Conservation (phyloP, 2,329 filamentous ascomycete genomes). For the Balansia obtecta region DNA sequence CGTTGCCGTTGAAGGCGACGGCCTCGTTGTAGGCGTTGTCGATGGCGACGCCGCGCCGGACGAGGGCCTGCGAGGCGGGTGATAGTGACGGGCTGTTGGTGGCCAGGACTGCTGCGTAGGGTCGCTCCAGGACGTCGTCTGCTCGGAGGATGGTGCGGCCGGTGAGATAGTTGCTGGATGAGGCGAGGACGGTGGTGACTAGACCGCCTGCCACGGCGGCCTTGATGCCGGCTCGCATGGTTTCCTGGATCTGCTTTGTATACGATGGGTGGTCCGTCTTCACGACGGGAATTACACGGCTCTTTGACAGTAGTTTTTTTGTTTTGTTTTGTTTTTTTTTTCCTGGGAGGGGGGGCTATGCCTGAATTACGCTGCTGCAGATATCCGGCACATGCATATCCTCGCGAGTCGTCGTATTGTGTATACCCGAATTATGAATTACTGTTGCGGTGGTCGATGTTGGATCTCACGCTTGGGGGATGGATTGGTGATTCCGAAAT, state of each 20-base stretch:
- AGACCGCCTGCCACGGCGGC: slow-evolving; percentile 2
- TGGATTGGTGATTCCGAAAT: background rate
- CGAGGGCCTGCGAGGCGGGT: background rate
- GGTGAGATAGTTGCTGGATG: background rate
- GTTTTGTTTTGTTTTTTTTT: too few species aligned
- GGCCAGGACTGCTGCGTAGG: slow-evolving; percentile 1
- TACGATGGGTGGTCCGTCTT: background rate
- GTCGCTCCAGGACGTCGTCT: slow-evolving; percentile 5
- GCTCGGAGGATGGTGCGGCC: slow-evolving; percentile 1
- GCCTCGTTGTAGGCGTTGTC: slow-evolving; percentile 8
- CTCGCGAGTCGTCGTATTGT: background rate
- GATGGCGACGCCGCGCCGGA: slow-evolving; percentile 5
- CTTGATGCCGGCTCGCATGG: slow-evolving; percentile 1
- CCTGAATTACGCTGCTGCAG: background rate
- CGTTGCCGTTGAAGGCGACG: slow-evolving; percentile 27
- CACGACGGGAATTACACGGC: background rate
- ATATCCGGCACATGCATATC: too few species aligned
- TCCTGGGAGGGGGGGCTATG: too few species aligned
- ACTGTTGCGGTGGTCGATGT: background rate
- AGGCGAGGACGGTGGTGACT: background rate
- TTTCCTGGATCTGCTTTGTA: background rate
- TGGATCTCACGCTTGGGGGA: background rate
- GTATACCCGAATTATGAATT: background rate
- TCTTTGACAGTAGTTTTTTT: background rate
- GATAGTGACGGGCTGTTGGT: background rate